phyloP scores from a whole-genome alignment of 352 stramenopile species.

The Elongisporangium anandrum region DNA sequence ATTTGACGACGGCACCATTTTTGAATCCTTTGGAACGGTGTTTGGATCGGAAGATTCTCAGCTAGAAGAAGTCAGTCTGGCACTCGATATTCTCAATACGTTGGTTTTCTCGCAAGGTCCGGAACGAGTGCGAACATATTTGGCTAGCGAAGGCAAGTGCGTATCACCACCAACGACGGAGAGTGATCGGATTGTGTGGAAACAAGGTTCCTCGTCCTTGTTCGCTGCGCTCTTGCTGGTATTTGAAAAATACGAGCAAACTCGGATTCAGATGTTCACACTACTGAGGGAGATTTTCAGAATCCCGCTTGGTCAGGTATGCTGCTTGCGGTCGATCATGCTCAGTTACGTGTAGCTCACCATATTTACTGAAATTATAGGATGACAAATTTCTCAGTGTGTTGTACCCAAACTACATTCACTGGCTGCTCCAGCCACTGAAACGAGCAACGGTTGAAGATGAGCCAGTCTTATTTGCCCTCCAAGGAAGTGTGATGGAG shows the following conservation, averaged over 20 bases:
- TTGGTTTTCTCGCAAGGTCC: constrained; percentile 70
- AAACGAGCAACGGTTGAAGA: constrained; percentile 43
- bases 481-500: constrained; percentile 83
- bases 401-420: constrained; percentile 85
- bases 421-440: constrained; percentile 78
- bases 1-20: constrained; percentile 60
- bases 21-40: constrained; percentile 45
- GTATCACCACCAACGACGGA: constrained; percentile 50
- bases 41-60: constrained; percentile 44
- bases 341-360: background rate
- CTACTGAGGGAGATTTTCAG: constrained; percentile 73
- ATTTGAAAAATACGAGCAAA: constrained; percentile 60
- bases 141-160: constrained; percentile 69
- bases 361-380: constrained; percentile 14
- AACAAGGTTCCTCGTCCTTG: constrained; percentile 43
- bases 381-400: constrained; percentile 87
- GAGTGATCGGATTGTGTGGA: constrained; percentile 65
- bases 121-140: constrained; percentile 56
- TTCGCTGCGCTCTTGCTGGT: constrained; percentile 68
- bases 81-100: constrained; percentile 66
- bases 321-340: constrained; percentile 1
- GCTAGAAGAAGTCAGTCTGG: constrained; percentile 36
- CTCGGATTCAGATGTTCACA: constrained; percentile 62
- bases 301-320: constrained; percentile 60
- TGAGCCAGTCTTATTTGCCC: constrained; percentile 52